Evolutionary conservation across 2,329 filamentous ascomycete species (phyloP), one percentile per base, ranked within the genome.

Genomic region (Verticillium dahliae): DNA sequence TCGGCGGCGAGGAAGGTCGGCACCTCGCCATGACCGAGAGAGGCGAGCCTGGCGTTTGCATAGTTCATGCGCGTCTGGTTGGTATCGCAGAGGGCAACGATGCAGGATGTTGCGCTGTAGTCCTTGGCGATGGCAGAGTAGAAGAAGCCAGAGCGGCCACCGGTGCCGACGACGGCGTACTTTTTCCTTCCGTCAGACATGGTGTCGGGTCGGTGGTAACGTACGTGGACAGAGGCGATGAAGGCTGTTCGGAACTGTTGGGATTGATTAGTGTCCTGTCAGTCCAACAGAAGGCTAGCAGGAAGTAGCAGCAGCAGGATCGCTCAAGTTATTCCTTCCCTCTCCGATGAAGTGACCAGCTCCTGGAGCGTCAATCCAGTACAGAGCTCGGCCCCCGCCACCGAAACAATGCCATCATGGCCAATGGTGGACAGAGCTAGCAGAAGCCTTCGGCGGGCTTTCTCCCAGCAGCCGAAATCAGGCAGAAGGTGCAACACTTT

Each of bases 21-120:
- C 0, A 87, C 76, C 1, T 72, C 66, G 2, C 65, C 69, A 65
- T 84, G 77, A 31, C 81, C 80, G 1, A 86, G 71, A 0, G 71
- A 63, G 38, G 74, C 68, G 11, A 86, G 74, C 58, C 76, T 78
- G 2, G 71, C 69, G 69, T 84, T 85, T 65, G 83, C 84, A 70
- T 81, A 82, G 66, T 82, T 72, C 75, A 87, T 80, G 4, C 84
- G 82, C 0, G 84, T 86, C 65, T 83, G 78, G 69, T 87, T 87
- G 4, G 80, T 85, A 67, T 87, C 85, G 70, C 84, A 86, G 60
- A 87, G 73, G 1, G 75, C 84, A 15, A 86, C 83, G 22, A 87
- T 75, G 38, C 73, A 68, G 0, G 82, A 81, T 0, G 81, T 85
- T 10, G 72, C 67, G 57, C 71, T 71, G 72, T 83, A 86, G 63